A percentile compares a stretch with the other conserved stretches of the same genome.
These are phyloP conservation scores for Ascochyta koolunga DNA, from an alignment of 2,329 filamentous ascomycete species.

Conservation along the genomic window DNA sequence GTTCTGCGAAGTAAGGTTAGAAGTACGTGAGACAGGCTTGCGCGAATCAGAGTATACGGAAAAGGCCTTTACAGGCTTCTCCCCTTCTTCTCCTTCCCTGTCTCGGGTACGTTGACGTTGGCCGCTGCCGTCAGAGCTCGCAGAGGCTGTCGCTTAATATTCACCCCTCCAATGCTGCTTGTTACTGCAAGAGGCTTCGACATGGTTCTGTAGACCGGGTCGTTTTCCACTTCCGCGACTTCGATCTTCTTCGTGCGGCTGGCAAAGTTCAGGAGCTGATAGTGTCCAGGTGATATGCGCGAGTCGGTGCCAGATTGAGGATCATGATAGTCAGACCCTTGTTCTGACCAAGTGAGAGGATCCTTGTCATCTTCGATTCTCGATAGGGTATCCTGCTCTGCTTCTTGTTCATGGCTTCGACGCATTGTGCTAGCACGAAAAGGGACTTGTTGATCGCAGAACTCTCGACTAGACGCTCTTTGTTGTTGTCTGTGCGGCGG, in stretches of 20 bases:
- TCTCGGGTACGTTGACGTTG: slow-evolving; percentile 70
- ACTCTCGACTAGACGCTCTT: slow-evolving; percentile 90
- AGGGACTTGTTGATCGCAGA: slow-evolving; percentile 97
- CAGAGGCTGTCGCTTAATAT: slow-evolving; percentile 73
- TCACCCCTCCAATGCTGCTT: slow-evolving; percentile 43
- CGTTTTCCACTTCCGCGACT: slow-evolving; percentile 93
- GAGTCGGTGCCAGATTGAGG: slow-evolving; percentile 87
- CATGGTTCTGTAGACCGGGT: slow-evolving; percentile 72
- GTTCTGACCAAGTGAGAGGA: slow-evolving; percentile 90
- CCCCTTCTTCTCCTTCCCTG: slow-evolving; percentile 58
- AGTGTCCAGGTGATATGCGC: slow-evolving; percentile 91
- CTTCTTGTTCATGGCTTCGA: slow-evolving; percentile 87
- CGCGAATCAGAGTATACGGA: slow-evolving; percentile 77
- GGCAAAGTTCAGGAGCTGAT: slow-evolving; percentile 94
- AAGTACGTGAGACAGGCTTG: slow-evolving; percentile 34
- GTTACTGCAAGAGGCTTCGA: slow-evolving; percentile 47
- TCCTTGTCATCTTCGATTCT: slow-evolving; percentile 97
- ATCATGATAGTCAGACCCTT: slow-evolving; percentile 97
- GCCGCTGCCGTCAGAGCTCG: slow-evolving; percentile 76
- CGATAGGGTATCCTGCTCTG: slow-evolving; percentile 83
- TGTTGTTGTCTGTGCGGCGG: slow-evolving; percentile 88
- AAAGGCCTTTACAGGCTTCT: slow-evolving; percentile 82
- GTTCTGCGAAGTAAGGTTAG: slow-evolving; percentile 43
- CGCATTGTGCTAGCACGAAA: slow-evolving; percentile 92
- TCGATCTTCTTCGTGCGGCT: slow-evolving; percentile 96